Base-by-base conservation (phyloP, 2,329 filamentous ascomycete genomes). In the Berkeleyomyces rouxiae region DNA sequence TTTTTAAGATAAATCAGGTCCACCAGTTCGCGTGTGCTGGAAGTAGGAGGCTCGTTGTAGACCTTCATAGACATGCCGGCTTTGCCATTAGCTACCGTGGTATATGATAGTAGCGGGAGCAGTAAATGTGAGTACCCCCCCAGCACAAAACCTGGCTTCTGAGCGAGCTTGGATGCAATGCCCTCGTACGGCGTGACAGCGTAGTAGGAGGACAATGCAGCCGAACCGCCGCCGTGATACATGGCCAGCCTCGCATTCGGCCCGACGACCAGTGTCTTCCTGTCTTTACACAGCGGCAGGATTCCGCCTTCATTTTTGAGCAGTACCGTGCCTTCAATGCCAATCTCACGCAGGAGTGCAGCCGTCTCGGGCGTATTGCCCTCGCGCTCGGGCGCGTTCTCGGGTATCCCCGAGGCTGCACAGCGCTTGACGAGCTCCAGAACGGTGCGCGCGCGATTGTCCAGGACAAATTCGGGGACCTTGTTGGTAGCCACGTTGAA, bases 101-200 rank as follows among this genome's bases (percentile, higher is more conserved):
- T 73, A 1, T 73, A 73, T 0, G 82, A 81, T 3, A 86, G 73
- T 0, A 83, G 72, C 0, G 84, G 84, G 1, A 86, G 76, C 66
- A 83, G 76, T 68, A 83, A 83, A 71, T 86, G 83, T 0, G 81
- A 82, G 70, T 86, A 83, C 46, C 79, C 80, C 7, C 84, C 84
- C 51, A 84, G 78, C 1, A 80, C 76, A 69, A 82, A 86, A 1
- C 69, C 70, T 0, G 78, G 77, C 4, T 72, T 63, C 0, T 70
- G 71, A 9, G 68, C 70, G 0, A 81, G 72, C 69, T 81, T 80
- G 42, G 75, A 75, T 46, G 77, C 79, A 67, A 90, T 88, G 5
- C 86, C 86, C 63, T 87, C 84, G 36, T 85, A 83, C 1, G 87
- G 87, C 0, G 83, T 88, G 23, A 90, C 78, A 58, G 86, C 85